Evolutionary conservation across 257 asterid genomes (phyloP).

Genomic region (Lycium ferocissimum): DNA sequence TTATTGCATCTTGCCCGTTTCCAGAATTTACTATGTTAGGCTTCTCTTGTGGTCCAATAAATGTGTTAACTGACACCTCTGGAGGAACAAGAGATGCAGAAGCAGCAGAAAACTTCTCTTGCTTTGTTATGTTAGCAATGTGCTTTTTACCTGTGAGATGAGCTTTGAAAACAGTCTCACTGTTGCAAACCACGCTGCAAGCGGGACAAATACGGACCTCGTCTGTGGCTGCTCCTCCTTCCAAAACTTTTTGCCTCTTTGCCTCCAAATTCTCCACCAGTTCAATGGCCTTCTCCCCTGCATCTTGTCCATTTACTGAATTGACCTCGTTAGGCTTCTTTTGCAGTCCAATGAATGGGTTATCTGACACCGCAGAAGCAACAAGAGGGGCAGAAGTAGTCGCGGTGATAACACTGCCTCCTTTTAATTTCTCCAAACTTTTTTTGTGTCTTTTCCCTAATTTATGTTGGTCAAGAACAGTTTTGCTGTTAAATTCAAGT

Average conservation of each 20-base stretch:
- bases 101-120: constrained; percentile 25
- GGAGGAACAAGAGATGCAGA: constrained; percentile 30
- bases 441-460: constrained; percentile 71
- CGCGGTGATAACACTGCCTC: constrained; percentile 21
- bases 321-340: constrained; percentile 50
- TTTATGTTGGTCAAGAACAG: constrained; percentile 64
- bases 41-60: constrained; percentile 61
- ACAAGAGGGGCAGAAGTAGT: constrained; percentile 27
- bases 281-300: constrained; percentile 50
- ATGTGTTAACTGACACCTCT: constrained; percentile 29
- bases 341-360: constrained; percentile 54
- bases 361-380: constrained; percentile 14
- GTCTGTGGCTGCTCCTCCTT: constrained; percentile 68
- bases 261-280: constrained; percentile 58
- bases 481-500: constrained; percentile 62
- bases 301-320: constrained; percentile 37
- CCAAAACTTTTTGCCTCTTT: constrained; percentile 61
- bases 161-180: constrained; percentile 54
- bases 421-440: constrained; percentile 55
- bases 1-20: constrained; percentile 43
- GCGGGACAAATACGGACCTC: constrained; percentile 54
- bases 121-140: constrained; percentile 57
- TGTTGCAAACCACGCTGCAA: constrained; percentile 84
- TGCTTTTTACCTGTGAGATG: constrained; percentile 81
- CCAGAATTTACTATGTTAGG: constrained; percentile 42